phyloP scores from a whole-genome alignment of 2,329 filamentous ascomycete genomes.

The Byssoonygena ceratinophila region DNA sequence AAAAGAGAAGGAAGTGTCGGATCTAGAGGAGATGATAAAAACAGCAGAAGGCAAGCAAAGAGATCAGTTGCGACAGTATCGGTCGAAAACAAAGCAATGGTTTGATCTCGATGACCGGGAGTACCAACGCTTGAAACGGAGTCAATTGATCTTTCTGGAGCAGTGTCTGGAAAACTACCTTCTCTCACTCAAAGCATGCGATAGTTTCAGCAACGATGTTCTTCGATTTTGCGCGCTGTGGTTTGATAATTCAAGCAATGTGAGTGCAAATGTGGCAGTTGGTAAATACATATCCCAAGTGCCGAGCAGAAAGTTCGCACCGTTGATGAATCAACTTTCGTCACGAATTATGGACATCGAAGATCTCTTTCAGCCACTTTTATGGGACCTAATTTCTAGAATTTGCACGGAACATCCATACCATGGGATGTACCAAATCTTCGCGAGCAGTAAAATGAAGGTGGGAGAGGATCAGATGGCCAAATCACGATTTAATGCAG shows the following conservation, averaged over 20 bases:
- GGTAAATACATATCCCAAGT: constrained; percentile 59
- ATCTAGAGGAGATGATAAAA: constrained; percentile 54
- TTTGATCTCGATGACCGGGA: constrained; percentile 83
- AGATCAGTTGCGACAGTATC: constrained; percentile 49
- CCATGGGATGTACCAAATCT: constrained; percentile 95
- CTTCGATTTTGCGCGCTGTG: constrained; percentile 88
- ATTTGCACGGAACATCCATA: constrained; percentile 92
- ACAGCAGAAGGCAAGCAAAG: constrained; percentile 43
- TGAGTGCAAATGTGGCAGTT: constrained; percentile 67
- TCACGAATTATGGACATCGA: constrained; percentile 71
- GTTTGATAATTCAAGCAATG: constrained; percentile 73
- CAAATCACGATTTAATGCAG: constrained; percentile 61
- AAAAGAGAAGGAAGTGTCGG: constrained; percentile 68
- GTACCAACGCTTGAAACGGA: constrained; percentile 64
- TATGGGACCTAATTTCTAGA: constrained; percentile 62
- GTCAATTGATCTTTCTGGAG: constrained; percentile 70
- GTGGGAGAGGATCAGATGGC: constrained; percentile 61
- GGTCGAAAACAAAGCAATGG: constrained; percentile 72
- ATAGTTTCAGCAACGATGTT: constrained; percentile 79
- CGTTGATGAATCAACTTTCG: constrained; percentile 89
- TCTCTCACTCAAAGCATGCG: constrained; percentile 69
- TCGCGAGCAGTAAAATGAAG: constrained; percentile 63
- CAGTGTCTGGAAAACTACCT: constrained; percentile 90
- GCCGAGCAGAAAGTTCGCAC: constrained; percentile 81
- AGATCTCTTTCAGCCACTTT: constrained; percentile 61